Evolutionary conservation across 257 asterid species (phyloP).

Genomic region (Plantago major): DNA sequence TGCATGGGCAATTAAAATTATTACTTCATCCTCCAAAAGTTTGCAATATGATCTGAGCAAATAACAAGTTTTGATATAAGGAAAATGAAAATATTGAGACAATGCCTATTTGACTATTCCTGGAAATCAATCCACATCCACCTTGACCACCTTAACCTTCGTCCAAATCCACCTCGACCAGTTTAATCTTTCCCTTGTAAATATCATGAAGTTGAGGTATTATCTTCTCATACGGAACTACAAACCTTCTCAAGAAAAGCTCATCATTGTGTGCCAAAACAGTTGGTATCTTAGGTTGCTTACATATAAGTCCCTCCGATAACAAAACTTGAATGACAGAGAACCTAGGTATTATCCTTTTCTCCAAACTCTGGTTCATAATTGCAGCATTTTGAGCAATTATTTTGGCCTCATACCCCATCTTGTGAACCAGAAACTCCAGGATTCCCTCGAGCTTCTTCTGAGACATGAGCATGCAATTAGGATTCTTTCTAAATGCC

Average conservation of each 20-base stretch:
- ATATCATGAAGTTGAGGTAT: constrained; percentile 18
- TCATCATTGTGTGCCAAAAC: not conserved
- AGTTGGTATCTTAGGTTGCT: not conserved
- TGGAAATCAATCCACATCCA: no score
- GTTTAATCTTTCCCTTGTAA: constrained; percentile 17
- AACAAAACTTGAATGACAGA: constrained; percentile 1
- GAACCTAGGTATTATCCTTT: constrained; percentile 22
- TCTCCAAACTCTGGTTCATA: constrained; percentile 16
- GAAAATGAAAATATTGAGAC: no score
- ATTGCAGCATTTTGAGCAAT: not conserved
- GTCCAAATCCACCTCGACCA: no score
- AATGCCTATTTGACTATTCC: no score
- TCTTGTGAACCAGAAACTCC: constrained; percentile 9
- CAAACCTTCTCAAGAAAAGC: constrained; percentile 14
- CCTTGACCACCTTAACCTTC: not conserved
- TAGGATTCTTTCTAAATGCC: constrained; percentile 9
- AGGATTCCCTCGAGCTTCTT: constrained; percentile 1
- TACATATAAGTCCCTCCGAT: not conserved
- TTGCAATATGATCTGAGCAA: no score
- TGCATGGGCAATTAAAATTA: no score
- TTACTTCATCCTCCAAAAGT: no score
- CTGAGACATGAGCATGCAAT: constrained; percentile 10
- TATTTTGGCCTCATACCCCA: constrained; percentile 8
- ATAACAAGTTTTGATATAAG: no score
- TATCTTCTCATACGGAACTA: constrained; percentile 8